Evolutionary conservation across 1,284 basidiomycete species (phyloP).

Genomic region (Trichosporon faecale): DNA sequence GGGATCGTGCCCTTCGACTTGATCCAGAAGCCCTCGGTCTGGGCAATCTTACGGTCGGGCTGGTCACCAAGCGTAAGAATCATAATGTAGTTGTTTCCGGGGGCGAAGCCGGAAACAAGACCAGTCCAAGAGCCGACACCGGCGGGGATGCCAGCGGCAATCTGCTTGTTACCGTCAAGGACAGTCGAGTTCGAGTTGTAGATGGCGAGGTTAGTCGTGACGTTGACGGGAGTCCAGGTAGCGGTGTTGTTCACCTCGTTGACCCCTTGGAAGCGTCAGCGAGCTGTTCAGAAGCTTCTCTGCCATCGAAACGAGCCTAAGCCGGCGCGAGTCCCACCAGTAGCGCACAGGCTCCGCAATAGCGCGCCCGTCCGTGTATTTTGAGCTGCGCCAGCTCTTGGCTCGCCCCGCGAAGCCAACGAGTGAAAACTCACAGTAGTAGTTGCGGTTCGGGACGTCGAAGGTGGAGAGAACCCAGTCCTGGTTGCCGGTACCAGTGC

Average conservation of each 20-base stretch:
- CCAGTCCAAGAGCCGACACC: slow-evolving; percentile 31
- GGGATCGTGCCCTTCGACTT: slow-evolving; percentile 19
- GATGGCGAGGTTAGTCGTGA: slow-evolving; percentile 18
- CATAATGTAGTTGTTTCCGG: slow-evolving; percentile 28
- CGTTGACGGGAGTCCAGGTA: slow-evolving; percentile 15
- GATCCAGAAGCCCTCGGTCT: slow-evolving; percentile 24
- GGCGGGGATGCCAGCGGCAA: slow-evolving; percentile 17
- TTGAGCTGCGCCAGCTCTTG: not conserved
- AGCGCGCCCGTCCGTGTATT: not conserved
- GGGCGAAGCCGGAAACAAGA: slow-evolving; percentile 22
- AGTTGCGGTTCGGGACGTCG: slow-evolving; percentile 1
- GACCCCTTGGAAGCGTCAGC: slow-evolving; percentile 19
- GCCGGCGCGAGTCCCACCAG: not conserved
- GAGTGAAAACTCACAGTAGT: not conserved
- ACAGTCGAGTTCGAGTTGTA: slow-evolving; percentile 21
- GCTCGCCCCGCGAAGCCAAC: not conserved
- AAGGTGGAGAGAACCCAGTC: not conserved
- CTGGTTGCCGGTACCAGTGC: not conserved
- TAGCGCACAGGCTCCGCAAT: not conserved
- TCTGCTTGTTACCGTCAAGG: slow-evolving; percentile 11
- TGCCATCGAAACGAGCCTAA: not conserved
- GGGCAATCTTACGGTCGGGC: slow-evolving; percentile 19
- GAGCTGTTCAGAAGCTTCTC: not conserved
- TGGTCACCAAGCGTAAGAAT: slow-evolving; percentile 16
- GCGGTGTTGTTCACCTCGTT: slow-evolving; percentile 16